Base-by-base conservation (phyloP, 2,329 filamentous ascomycete species). In the Neopestalotiopsis rosae region DNA sequence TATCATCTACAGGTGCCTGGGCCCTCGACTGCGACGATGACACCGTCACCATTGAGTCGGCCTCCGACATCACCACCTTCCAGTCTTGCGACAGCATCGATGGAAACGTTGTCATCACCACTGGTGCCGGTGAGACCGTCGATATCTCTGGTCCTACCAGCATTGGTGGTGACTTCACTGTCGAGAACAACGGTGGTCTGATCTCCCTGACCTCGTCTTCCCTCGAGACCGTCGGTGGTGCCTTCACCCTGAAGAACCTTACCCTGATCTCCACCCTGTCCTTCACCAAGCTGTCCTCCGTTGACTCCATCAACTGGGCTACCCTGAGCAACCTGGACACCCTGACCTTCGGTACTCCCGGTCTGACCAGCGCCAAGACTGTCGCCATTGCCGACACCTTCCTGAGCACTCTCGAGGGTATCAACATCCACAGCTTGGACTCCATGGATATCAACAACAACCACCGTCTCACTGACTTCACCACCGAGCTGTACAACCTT, bases 401-500 rank as follows among this genome's bases (percentile, higher is more conserved):
- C 81, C 89, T 99, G 75, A 88, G 85, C 79, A 90, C 88, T 73
- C 88, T 99, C 70, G 86, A 91, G 73, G 94, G 94, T 78, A 92
- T 99, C 80, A 92, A 94, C 79, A 87, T 98, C 72, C 82, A 89
- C 72, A 87, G 87, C n/a, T 91, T 94, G 67, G 87, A 89, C 68
- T 86, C 84, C 73, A 89, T 99, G 79, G 86, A 93, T 80, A 92
- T 99, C 82, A 92, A 93, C 88, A 97, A 97, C 91, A 98, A 98
- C 90, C 85, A 84, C 71, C 91, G 92, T 79, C 87, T 99, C 75
- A 89, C 88, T 78, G 86, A 85, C 71, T 93, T 97, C 84, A 88
- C 89, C 78, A 93, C 94, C 81, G 88, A 92, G 79, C 87, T 98
- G 69, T 87, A 87, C 80, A 95, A 93, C 83, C 88, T 97, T 76